phyloP scores from a whole-genome alignment of 163 green algal species.

The Scenedesmus sp. region DNA sequence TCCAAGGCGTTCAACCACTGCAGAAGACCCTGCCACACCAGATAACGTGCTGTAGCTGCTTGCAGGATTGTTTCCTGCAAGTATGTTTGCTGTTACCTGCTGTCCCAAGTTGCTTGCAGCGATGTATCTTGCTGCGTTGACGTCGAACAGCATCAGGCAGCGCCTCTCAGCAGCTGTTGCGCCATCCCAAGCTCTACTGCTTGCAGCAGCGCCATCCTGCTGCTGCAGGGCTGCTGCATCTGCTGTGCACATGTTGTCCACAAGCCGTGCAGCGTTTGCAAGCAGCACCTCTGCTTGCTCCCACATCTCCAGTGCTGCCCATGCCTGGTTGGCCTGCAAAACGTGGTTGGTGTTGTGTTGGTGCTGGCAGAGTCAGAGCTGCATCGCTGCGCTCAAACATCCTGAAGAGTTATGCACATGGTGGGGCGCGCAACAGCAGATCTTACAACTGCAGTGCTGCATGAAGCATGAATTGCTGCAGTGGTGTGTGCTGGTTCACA shows the following conservation, averaged over 20 bases:
- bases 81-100: not conserved
- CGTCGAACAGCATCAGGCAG: constrained; percentile 30
- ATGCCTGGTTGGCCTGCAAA: constrained; percentile 26
- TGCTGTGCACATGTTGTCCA: not conserved
- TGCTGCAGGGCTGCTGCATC: constrained; percentile 12
- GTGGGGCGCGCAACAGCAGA: not conserved
- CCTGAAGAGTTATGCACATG: too few relatives aligned
- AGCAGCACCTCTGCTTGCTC: constrained; percentile 39
- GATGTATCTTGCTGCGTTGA: not conserved
- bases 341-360: not conserved
- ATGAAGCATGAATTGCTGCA: not conserved
- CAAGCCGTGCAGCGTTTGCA: not conserved
- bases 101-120: constrained; percentile 5
- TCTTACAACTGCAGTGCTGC: not conserved
- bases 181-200: not conserved
- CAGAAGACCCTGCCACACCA: not conserved
- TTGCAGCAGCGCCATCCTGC: not conserved
- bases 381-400: not conserved
- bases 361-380: too few relatives aligned
- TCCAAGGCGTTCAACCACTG: not conserved
- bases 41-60: not conserved
- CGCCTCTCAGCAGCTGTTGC: not conserved
- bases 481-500: too few relatives aligned
- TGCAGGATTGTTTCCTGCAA: not conserved
- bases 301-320: not conserved